Base-by-base conservation (phyloP, 768 basidiomycete genomes). In the Trichaptum fuscoviolaceum region DNA sequence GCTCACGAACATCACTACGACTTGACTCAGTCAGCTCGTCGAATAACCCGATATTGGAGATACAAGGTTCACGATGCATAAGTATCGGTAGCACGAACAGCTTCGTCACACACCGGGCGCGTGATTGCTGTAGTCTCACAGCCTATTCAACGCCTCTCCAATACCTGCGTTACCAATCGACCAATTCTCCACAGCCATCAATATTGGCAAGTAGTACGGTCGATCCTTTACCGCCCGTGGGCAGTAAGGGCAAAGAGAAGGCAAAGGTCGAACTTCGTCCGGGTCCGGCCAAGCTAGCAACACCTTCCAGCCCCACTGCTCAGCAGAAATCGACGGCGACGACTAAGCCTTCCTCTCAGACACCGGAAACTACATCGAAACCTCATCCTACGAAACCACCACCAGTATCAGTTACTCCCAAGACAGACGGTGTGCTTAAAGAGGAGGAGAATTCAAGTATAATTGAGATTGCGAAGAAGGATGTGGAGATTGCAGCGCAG, bases 251-350 rank as follows among this genome's bases (percentile, higher is more conserved):
- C 25, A 61, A 58, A 64, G 71, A 74, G 7, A 82, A 79, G 66
- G 75, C 73, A 59, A 84, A 86, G 74, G 76, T 89, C 63, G 86
- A 89, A 67, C 78, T 90, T 18, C 83, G 85, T 25, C 90, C 90
- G 0, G 85, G 78, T 1, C 90, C 90, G 27, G 76, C 89, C 62
- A 87, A 85, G 67, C 78, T 77, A 68, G 80, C 78, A 69, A 35
- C 74, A 71, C 4, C 69, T 76, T 57, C 69, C 74, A 0, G 64
- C 77, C 20, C 42, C 15, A 12, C 42, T 52, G 42, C 42, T 20
- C 42, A 52, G 20, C 42, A 52, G 42, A 52, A 52, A 52, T 20
- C 12, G 64, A 75, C 15, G 67, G 70, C 66, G 42, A 69, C 76
- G 62, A 73, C 67, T 60, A 73, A 65, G 24, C 0, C 66, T 20